Evolutionary conservation across 768 basidiomycete genomes (phyloP), one percentile per base, ranked within the genome.

Genomic region (Lanmaoa pseudosensibilis): DNA sequence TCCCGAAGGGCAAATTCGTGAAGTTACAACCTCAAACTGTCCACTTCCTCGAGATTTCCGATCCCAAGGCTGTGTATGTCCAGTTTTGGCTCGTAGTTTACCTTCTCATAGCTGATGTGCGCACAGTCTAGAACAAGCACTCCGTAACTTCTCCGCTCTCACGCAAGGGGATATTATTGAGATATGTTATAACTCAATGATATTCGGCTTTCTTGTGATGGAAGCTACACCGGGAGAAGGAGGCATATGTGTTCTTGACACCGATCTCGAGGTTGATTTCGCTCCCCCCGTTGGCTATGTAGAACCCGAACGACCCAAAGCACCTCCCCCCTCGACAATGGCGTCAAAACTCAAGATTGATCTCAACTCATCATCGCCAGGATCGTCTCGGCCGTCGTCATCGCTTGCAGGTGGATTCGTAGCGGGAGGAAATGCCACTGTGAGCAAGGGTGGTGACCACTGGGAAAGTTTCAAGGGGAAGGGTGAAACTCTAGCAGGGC

Each of bases 241-340:
- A 55, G 96, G 94, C 9, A 98, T 99, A 65, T 85, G 78, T 46
- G 83, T 98, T 50, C 75, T 97, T 50, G 94, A 99, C 68, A 98
- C 94, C 0, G 97, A 99, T 80, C 84, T 99, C 2, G 95, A 98
- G 73, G 97, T 98, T 53, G 97, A 99, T 71, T 98, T 98, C 68
- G 97, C 91, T 1, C 75, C 94, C 1, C 96, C 96, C 0, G 83
- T 92, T 21, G 91, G 91, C 38, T 99, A 98, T 69, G 89, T 94
- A 36, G 97, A 98, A 70, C 97, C 97, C 2, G 88, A 94, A 62
- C 83, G 89, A 45, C 87, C 88, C 1, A 89, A 92, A 63, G 84
- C 93, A 3, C 81, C 84, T 3, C 86, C 93, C 0, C 87, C 87
- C 3, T 70, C 88, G 21, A 97, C 96, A 3, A 98, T 99, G 96